These are phyloP conservation scores for Psilocybe subaeruginosa DNA, from an alignment of 768 basidiomycete genomes.

Conservation along the genomic window DNA sequence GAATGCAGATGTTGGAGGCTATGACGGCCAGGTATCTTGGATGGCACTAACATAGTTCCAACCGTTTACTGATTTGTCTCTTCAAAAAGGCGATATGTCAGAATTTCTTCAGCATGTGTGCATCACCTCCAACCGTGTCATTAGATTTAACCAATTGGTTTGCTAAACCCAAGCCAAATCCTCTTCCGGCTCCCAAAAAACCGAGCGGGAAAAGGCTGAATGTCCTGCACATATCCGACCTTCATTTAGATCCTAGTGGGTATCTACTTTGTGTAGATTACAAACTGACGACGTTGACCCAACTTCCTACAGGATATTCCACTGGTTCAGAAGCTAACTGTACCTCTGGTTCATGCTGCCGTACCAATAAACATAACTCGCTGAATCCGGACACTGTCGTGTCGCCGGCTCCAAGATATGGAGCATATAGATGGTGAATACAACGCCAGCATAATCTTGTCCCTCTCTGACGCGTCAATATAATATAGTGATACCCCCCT, in stretches of 20 bases:
- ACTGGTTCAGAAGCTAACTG: constrained; percentile 77
- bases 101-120: constrained; percentile 58
- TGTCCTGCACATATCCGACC: constrained; percentile 77
- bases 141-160: constrained; percentile 74
- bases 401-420: constrained; percentile 69
- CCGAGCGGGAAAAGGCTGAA: constrained; percentile 69
- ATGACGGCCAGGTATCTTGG: constrained; percentile 65
- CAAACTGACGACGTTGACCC: not conserved
- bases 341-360: constrained; percentile 66
- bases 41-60: too few species aligned
- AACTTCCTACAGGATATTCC: constrained; percentile 52
- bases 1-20: constrained; percentile 71
- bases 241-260: constrained; percentile 76
- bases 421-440: constrained; percentile 59
- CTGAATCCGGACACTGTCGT: constrained; percentile 53
- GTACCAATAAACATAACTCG: constrained; percentile 52
- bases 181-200: constrained; percentile 58
- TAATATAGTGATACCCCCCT: constrained; percentile 57
- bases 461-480: not conserved
- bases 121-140: constrained; percentile 57
- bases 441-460: not conserved
- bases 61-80: not conserved
- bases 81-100: constrained; percentile 51
- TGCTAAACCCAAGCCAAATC: constrained; percentile 74
- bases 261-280: constrained; percentile 2